Percentiles rank a stretch among this genome's conserved stretches.
These are phyloP conservation scores for Xerocomellus chrysenteron DNA, from an alignment of 768 basidiomycete genomes.

Conservation along the genomic window DNA sequence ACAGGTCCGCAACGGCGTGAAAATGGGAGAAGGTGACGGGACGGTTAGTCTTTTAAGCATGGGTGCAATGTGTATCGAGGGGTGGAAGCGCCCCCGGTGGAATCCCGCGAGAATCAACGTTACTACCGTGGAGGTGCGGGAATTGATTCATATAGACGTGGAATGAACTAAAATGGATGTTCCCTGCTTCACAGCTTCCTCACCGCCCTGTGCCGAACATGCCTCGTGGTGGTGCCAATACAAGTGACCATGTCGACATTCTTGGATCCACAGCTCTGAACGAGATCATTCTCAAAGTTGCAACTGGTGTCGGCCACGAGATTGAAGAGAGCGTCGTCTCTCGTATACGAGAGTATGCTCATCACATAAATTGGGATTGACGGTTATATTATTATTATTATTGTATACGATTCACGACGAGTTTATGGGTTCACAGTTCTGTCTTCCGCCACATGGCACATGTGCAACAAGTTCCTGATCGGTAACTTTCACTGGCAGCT, in stretches of 20 bases:
- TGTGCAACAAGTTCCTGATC: background rate
- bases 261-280: constrained; percentile 78
- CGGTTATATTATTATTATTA: constrained; percentile 6
- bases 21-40: constrained; percentile 94
- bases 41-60: constrained; percentile 84
- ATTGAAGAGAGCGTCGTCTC: constrained; percentile 71
- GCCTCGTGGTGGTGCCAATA: constrained; percentile 89
- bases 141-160: background rate
- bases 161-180: constrained; percentile 2
- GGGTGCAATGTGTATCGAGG: constrained; percentile 96
- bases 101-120: constrained; percentile 89
- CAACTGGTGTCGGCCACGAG: constrained; percentile 76
- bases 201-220: constrained; percentile 72
- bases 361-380: constrained; percentile 77
- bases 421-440: constrained; percentile 1
- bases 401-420: background rate
- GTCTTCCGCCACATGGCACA: background rate
- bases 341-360: constrained; percentile 72
- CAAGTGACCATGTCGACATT: constrained; percentile 88
- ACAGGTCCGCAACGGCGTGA: constrained; percentile 79
- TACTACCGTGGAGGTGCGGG: constrained; percentile 78
- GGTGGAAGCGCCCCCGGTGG: constrained; percentile 88
- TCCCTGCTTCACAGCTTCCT: constrained; percentile 54
- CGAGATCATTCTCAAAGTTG: constrained; percentile 88
- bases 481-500: background rate